Evolutionary conservation across 257 asterid genomes (phyloP), one percentile per base, ranked within the genome.

Genomic region (Striga asiatica): DNA sequence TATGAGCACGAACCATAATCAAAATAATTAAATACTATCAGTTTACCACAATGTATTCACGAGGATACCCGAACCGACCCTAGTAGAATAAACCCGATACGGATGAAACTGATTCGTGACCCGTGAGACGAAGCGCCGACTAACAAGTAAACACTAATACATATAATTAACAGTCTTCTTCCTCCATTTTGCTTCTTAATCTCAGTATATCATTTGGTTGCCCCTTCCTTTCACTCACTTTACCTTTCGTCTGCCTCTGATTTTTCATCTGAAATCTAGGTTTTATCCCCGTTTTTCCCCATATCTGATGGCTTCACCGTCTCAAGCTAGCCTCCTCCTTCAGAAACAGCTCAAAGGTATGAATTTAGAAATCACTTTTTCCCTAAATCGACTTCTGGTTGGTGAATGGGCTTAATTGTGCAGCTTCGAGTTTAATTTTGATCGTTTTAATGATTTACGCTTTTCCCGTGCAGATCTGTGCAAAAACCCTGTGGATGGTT

Each of bases 331-430:
- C 70, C 94, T 91, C 34, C 95, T 91, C 51, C 94, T 91, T 19
- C 98, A 91, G 59, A 91, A 91, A 62, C 98, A 91, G 78, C 97
- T 91, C 13, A 87, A 78, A 70, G 98, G 97, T 92, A 54, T 6
- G 24, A 16, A 5, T 2, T 17, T 54, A 46, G 37, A 16, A 31
- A 13, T 8, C 17, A 6, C 13, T 17, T 61, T 58, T 43, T 12
- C n/a, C 10, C 16, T 32, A 2, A 9, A 27, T 39, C 41, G 47
- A 42, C 21, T 54, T 58, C 43, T 55, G 41, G 60, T 54, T 45
- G 68, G 61, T 28, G 18, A 48, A 20, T 54, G 65, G 70, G 13
- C 65, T 47, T 34, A 64, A 0, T 28, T 39, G 46, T 20, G 50
- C 8, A 54, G 54, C 56, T 51, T 71, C 61, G 49, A 11, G 57